Evolutionary conservation across 2,329 filamentous ascomycete genomes (phyloP), one percentile per base, ranked within the genome.

Genomic region (Exophiala mesophila): DNA sequence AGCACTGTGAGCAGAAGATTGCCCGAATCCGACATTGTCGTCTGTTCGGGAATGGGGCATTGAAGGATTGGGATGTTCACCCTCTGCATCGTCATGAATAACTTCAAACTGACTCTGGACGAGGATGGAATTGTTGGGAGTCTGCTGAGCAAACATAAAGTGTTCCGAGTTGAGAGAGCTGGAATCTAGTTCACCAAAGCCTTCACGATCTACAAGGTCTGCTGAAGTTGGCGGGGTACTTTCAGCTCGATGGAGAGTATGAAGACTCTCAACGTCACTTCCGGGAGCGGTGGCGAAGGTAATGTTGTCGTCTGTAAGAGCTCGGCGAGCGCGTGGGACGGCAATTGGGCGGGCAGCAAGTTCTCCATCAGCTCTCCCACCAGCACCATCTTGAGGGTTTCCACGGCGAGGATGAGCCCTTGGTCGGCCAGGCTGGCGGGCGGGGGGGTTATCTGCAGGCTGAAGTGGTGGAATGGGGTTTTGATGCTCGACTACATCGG

Each of bases 401-500:
- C 15, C n/a, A 10, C 31, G 16, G 24, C n/a, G 24, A n/a, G 18
- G 21, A 3, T 13, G 17, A 39, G 21, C 16, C 32, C 2, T 42
- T 8, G 18, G 21, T 34, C 23, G 30, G 28, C 16, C 33, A 36
- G 15, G 40, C 24, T 30, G 33, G 16, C 31, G 28, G 15, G 10
- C 19, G 26, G 8, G 26, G 13, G 19, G 31, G 17, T 40, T 38
- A 32, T 56, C 43, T 16, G 39, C 39, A 5, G 31, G 32, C 24
- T 45, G 35, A 5, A 26, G 41, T 47, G 31, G 46, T 33, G 36
- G 44, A n/a, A 23, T 39, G 37, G 37, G 41, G 17, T 41, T 7
- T 17, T 17, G 32, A 34, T 34, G 17, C 10, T 34, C 30, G 5
- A 70, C 75, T 8, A 74, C 78, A 57, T 63, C 71, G 57, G 61